A percentile compares a stretch with the other conserved stretches of the same genome.
These are phyloP conservation scores for Globisporangium camurandrum DNA, from an alignment of 352 stramenopile species.

Conservation along the genomic window DNA sequence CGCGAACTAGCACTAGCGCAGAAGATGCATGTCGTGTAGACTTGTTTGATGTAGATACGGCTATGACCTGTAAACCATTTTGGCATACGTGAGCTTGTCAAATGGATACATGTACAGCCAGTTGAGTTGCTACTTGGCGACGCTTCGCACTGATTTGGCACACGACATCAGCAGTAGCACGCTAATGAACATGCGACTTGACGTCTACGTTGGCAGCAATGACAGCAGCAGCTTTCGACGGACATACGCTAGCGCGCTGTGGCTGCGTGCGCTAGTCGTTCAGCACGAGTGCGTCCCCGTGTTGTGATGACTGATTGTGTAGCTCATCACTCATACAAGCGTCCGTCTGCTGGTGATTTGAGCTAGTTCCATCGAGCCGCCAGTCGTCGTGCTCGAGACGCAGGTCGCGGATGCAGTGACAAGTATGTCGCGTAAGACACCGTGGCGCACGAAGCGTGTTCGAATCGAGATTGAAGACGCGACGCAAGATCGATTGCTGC, in stretches of 20 bases:
- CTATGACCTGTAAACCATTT: too few species aligned
- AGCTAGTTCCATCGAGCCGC: not conserved
- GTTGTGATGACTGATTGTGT: too few species aligned
- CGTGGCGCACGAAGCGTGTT: too few species aligned
- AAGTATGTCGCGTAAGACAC: not conserved
- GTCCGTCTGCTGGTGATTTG: too few species aligned
- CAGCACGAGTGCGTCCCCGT: too few species aligned
- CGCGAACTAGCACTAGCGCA: too few species aligned
- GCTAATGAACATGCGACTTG: too few species aligned
- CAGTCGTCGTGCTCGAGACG: slow-evolving; percentile 1
- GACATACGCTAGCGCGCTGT: not conserved
- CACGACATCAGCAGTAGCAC: not conserved
- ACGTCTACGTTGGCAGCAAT: not conserved
- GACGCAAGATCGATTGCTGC: not conserved
- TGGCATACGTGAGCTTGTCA: not conserved
- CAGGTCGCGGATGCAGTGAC: not conserved
- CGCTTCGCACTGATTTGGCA: not conserved
- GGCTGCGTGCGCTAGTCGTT: not conserved
- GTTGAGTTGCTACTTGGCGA: not conserved
- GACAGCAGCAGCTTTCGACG: not conserved
- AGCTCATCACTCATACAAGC: too few species aligned
- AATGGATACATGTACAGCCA: not conserved
- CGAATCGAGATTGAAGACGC: too few species aligned
- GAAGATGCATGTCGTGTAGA: too few species aligned
- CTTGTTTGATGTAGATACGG: too few species aligned